These are phyloP conservation scores for Leccinellum luteum DNA, from an alignment of 768 basidiomycete genomes.

Conservation along the genomic window DNA sequence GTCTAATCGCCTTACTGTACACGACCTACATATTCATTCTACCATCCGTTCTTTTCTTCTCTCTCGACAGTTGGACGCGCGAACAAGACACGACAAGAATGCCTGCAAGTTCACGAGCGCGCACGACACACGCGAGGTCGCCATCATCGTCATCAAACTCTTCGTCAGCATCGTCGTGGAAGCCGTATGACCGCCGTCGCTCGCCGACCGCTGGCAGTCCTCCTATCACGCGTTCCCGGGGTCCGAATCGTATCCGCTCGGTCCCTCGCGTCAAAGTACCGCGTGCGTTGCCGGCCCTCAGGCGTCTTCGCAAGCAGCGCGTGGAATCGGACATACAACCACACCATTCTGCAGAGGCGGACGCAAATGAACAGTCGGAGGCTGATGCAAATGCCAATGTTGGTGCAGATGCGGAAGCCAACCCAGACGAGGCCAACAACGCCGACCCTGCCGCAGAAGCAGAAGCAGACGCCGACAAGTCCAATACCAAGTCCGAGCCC, in stretches of 20 bases:
- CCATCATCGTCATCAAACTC: not conserved
- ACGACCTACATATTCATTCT: slow-evolving; percentile 26
- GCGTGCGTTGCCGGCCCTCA: slow-evolving; percentile 3
- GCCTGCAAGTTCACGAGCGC: slow-evolving; percentile 19
- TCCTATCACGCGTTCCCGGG: not conserved
- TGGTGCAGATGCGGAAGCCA: not conserved
- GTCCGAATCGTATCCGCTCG: not conserved
- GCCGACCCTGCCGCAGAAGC: not conserved
- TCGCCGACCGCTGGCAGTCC: not conserved
- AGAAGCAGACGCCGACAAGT: not conserved
- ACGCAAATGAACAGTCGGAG: not conserved
- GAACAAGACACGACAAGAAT: slow-evolving; percentile 8
- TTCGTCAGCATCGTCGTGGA: slow-evolving; percentile 1
- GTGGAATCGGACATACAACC: not conserved
- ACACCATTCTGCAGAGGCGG: not conserved
- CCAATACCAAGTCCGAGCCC: not conserved
- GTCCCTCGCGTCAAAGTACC: not conserved
- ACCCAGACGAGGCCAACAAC: not conserved
- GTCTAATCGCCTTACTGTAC: slow-evolving; percentile 20
- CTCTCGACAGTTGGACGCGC: not conserved
- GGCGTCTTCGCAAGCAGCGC: not conserved
- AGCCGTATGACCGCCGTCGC: slow-evolving; percentile 22
- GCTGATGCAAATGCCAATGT: not conserved
- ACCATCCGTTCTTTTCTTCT: slow-evolving; percentile 6
- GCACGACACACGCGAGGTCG: not conserved